Percentiles rank a stretch among this genome's conserved stretches.
These are phyloP conservation scores for Daldinia concentrica DNA, from an alignment of 495 filamentous ascomycete species.

Conservation along the genomic window DNA sequence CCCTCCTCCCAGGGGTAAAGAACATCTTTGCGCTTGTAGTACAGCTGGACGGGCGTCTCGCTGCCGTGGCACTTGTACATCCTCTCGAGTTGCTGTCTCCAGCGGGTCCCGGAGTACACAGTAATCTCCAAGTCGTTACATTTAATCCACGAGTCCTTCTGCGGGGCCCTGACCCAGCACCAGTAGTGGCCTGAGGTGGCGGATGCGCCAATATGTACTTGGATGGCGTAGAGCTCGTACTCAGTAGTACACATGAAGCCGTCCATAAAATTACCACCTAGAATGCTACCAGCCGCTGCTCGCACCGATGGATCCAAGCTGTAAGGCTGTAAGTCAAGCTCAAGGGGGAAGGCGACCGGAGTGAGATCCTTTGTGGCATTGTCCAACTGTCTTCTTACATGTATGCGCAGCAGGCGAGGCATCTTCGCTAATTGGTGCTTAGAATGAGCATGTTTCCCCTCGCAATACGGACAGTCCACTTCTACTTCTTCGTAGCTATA, in stretches of 20 bases:
- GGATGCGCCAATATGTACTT: constrained; percentile 45
- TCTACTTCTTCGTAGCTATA: not conserved
- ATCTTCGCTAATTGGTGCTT: not conserved
- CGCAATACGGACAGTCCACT: not conserved
- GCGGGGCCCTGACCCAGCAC: constrained; percentile 16
- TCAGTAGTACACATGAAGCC: constrained; percentile 41
- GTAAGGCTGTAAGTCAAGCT: constrained; percentile 15
- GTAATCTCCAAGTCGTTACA: constrained; percentile 46
- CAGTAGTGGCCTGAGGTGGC: constrained; percentile 57
- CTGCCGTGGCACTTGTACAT: not conserved
- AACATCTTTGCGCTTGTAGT: constrained; percentile 36
- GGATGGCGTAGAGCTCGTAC: constrained; percentile 61
- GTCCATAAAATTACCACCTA: constrained; percentile 6
- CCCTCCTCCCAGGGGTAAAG: not conserved
- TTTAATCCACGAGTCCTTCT: constrained; percentile 44
- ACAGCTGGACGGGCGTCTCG: constrained; percentile 33
- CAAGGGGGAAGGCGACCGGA: constrained; percentile 49
- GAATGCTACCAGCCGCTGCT: constrained; percentile 9
- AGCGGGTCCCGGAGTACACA: accelerated
- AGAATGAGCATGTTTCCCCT: not conserved
- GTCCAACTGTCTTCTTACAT: not conserved
- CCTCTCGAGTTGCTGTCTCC: not conserved
- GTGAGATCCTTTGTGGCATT: not conserved
- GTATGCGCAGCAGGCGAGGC: constrained; percentile 11
- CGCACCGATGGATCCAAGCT: constrained; percentile 24